A percentile compares a stretch with the other conserved stretches of the same genome.
Evolutionary conservation across 169 alveolate genomes (phyloP).

Genomic region (Neospora caninum): DNA sequence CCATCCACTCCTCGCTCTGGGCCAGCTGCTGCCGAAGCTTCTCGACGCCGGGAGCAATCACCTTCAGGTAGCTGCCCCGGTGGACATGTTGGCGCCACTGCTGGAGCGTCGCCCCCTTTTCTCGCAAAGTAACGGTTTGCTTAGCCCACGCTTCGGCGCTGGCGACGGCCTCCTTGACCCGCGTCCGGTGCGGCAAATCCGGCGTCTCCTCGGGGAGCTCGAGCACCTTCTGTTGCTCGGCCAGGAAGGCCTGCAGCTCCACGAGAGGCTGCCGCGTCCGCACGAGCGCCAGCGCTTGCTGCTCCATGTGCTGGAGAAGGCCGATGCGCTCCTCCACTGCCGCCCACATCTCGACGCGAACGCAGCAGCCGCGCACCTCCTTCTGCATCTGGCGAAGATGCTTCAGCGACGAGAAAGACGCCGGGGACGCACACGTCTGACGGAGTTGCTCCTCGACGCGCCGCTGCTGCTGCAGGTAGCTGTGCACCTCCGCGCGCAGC

Average conservation of each 20-base stretch:
- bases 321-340: slow-evolving; percentile 52
- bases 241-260: slow-evolving; percentile 59
- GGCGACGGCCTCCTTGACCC: slow-evolving; percentile 56
- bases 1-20: slow-evolving; percentile 66
- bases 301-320: slow-evolving; percentile 63
- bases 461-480: slow-evolving; percentile 66
- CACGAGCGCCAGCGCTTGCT: slow-evolving; percentile 53
- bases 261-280: slow-evolving; percentile 49
- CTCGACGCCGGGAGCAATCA: slow-evolving; percentile 45
- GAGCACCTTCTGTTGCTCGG: slow-evolving; percentile 64
- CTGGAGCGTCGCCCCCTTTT: slow-evolving; percentile 55
- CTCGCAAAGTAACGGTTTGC: slow-evolving; percentile 50
- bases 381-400: slow-evolving; percentile 63
- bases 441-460: slow-evolving; percentile 56
- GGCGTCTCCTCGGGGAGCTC: slow-evolving; percentile 67
- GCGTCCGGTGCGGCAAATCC: slow-evolving; percentile 62
- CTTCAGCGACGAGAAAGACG: slow-evolving; percentile 55
- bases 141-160: slow-evolving; percentile 57
- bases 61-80: slow-evolving; percentile 51
- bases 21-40: slow-evolving; percentile 65
- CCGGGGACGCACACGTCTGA: slow-evolving; percentile 50
- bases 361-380: slow-evolving; percentile 61
- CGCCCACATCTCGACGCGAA: slow-evolving; percentile 50
- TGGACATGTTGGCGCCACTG: slow-evolving; percentile 68
- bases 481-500: slow-evolving; percentile 56